Conservation (phyloP, 2,329 filamentous ascomycete species). For the Fusarium haematococcum region DNA sequence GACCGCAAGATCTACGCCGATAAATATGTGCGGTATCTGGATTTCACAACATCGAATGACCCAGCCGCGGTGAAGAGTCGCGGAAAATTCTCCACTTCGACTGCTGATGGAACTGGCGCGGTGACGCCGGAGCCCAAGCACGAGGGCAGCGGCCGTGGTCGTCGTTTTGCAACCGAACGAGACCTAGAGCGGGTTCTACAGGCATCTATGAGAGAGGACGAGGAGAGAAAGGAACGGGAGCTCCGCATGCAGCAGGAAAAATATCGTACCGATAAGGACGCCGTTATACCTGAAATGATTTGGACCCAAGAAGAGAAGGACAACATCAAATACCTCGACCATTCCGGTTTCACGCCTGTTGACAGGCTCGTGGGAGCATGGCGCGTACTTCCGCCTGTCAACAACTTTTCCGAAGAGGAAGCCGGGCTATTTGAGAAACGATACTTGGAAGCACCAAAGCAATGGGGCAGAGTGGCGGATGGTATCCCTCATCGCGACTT, state of each 20-base stretch:
- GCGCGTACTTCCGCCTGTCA: slow-evolving; percentile 77
- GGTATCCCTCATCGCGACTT: slow-evolving; percentile 76
- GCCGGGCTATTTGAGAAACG: slow-evolving; percentile 77
- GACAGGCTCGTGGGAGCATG: slow-evolving; percentile 77
- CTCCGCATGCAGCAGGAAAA: slow-evolving; percentile 73
- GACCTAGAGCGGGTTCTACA: slow-evolving; percentile 79
- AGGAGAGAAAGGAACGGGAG: slow-evolving; percentile 77
- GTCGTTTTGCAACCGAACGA: slow-evolving; percentile 76
- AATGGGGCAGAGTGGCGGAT: slow-evolving; percentile 83
- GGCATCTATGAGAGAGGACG: slow-evolving; percentile 77
- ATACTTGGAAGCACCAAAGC: slow-evolving; percentile 82
- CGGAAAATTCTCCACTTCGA: slow-evolving; percentile 62
- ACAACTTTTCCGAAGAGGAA: slow-evolving; percentile 82
- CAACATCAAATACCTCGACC: slow-evolving; percentile 72
- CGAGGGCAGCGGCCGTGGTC: slow-evolving; percentile 65
- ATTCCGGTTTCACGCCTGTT: slow-evolving; percentile 72
- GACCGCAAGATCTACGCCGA: slow-evolving; percentile 57
- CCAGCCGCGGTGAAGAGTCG: slow-evolving; percentile 66
- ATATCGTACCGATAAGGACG: slow-evolving; percentile 81
- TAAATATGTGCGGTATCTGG: slow-evolving; percentile 64
- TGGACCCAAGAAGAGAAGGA: slow-evolving; percentile 71
- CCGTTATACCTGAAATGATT: slow-evolving; percentile 77
- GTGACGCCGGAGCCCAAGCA: slow-evolving; percentile 65
- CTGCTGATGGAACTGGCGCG: slow-evolving; percentile 49
- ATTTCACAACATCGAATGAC: slow-evolving; percentile 68